A percentile compares a stretch with the other conserved stretches of the same genome.
phyloP scores from a whole-genome alignment of 495 filamentous ascomycete species.

The Aspergillus baeticus region DNA sequence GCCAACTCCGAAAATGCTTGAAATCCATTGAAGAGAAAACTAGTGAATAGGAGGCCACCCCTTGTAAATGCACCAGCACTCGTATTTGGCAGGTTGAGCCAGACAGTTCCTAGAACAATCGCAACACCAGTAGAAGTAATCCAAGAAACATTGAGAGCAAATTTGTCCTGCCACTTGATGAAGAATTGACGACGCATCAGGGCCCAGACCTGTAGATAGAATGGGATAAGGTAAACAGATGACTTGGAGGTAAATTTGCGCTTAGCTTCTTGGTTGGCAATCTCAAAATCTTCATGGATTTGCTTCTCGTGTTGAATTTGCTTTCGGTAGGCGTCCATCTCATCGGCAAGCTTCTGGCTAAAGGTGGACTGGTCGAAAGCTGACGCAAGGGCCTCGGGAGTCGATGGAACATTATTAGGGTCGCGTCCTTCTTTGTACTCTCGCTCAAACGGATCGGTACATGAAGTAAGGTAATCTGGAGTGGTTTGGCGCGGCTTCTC shows the following conservation, averaged over 20 bases:
- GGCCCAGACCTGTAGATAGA: slow-evolving; percentile 76
- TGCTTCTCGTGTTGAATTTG: slow-evolving; percentile 59
- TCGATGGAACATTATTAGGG: slow-evolving; percentile 62
- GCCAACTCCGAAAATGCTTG: slow-evolving; percentile 74
- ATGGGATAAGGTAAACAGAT: slow-evolving; percentile 79
- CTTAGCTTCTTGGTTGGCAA: slow-evolving; percentile 77
- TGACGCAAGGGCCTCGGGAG: slow-evolving; percentile 58
- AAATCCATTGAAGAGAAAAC: slow-evolving; percentile 77
- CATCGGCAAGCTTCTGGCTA: slow-evolving; percentile 52
- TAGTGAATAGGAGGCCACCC: slow-evolving; percentile 73
- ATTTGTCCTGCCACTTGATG: slow-evolving; percentile 82
- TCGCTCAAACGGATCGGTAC: slow-evolving; percentile 79
- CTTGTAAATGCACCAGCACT: slow-evolving; percentile 73
- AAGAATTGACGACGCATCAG: slow-evolving; percentile 80
- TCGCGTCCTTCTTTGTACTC: slow-evolving; percentile 67
- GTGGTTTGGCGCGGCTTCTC: slow-evolving; percentile 81
- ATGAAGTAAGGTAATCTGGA: slow-evolving; percentile 81
- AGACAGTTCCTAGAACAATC: slow-evolving; percentile 76
- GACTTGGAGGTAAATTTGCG: slow-evolving; percentile 61
- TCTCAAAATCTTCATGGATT: slow-evolving; percentile 69
- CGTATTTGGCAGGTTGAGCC: slow-evolving; percentile 64
- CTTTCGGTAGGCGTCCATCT: slow-evolving; percentile 67
- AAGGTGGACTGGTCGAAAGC: slow-evolving; percentile 68
- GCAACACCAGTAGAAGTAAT: slow-evolving; percentile 72
- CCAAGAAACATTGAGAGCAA: slow-evolving; percentile 73